Base-by-base conservation (phyloP, 345 rosid species). In the Brassica juncea region DNA sequence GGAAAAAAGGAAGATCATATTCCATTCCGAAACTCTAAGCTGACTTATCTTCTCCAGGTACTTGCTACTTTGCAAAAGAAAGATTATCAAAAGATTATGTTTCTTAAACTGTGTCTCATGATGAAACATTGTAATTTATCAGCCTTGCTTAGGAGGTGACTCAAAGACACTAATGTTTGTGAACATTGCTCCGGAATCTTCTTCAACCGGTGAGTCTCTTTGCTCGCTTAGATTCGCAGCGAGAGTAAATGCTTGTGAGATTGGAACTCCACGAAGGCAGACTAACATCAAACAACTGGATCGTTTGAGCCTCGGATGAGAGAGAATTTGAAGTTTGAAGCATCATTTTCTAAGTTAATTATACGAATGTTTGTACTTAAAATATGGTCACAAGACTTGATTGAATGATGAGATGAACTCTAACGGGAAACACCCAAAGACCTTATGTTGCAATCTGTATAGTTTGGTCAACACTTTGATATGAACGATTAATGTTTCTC, bases 61-160 rank as follows among this genome's bases (percentile, higher is more conserved):
- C 81, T 30, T 39, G 31, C 80, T 28, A 63, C 2, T 49, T 66
- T 9, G 6, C n/a, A 39, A 67, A 32, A 66, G 39, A 57, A 8
- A 19, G 39, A 54, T 19, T 19, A 16, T 5, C 11, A 70, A 64
- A 63, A 54, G 8, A 21, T 52, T 8, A 10, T 57, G 81, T 82
- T 79, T 80, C 52, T 78, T 71, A 39, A 68, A 68, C 47, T 12
- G 14, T 73, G 75, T 80, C 39, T 63, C 28, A 5, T 80, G 57
- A n/a, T 14, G 15, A 5, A 49, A n/a, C 19, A 12, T 37, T 74
- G 62, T 75, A 11, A 23, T 19, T 19, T 81, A 3, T 27, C 92
- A 96, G 99, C 98, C 99, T 49, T 96, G 99, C 81, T 85, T 96
- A 34, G 98, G 99, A 0, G 99, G 99, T 21, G 99, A 96, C 72